phyloP scores from a whole-genome alignment of 805 yeast genomes.

The Tetrapisispora iriomotensis region DNA sequence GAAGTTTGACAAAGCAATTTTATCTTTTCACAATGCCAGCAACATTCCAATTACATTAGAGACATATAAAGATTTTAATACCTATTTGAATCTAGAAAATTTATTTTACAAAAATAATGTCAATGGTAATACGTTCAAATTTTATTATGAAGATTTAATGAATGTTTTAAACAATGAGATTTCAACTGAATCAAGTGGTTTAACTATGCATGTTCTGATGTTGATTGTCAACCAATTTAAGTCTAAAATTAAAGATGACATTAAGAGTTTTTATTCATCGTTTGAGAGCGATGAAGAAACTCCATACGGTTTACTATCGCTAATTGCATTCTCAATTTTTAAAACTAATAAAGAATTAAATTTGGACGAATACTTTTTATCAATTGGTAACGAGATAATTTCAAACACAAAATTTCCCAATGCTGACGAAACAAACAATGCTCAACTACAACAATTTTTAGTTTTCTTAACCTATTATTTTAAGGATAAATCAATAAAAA shows the following conservation, averaged over 20 bases:
- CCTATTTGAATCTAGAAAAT: slow-evolving; percentile 19
- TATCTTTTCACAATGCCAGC: slow-evolving; percentile 5
- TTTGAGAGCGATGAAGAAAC: background rate
- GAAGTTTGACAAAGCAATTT: slow-evolving; percentile 5
- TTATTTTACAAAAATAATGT: slow-evolving; percentile 14
- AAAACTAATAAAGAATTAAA: slow-evolving; percentile 1
- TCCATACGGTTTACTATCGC: background rate
- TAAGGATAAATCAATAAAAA: slow-evolving; percentile 10
- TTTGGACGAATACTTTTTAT: slow-evolving; percentile 12
- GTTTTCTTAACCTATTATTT: slow-evolving; percentile 23
- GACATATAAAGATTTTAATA: slow-evolving; percentile 6
- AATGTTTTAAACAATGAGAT: slow-evolving; percentile 7
- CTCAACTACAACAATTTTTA: slow-evolving; percentile 26
- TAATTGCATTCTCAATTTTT: slow-evolving; percentile 2
- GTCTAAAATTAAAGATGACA: background rate
- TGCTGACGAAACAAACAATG: slow-evolving; percentile 31
- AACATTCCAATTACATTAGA: slow-evolving; percentile 1
- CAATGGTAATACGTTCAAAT: background rate
- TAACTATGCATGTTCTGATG: slow-evolving; percentile 17
- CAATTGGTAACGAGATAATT: slow-evolving; percentile 13
- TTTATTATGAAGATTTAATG: slow-evolving; percentile 9
- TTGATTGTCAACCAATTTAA: slow-evolving; percentile 14
- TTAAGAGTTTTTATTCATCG: background rate
- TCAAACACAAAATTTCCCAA: slow-evolving; percentile 33
- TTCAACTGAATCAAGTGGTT: slow-evolving; percentile 20